Evolutionary conservation across 2,329 filamentous ascomycete genomes (phyloP).

Genomic region (Westerdykella sp.): DNA sequence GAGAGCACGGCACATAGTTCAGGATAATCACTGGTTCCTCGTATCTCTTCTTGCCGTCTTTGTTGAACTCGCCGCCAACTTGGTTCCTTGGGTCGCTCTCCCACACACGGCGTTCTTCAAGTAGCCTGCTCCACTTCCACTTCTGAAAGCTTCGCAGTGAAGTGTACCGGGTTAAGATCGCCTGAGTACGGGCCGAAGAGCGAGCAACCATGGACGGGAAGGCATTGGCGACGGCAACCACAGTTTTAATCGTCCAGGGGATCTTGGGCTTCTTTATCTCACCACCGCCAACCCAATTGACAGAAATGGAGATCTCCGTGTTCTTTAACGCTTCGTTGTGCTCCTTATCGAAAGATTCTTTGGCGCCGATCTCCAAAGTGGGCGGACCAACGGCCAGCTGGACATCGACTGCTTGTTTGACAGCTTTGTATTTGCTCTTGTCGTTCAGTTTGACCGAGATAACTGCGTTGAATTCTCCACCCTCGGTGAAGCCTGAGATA

Average conservation of each 20-base stretch:
- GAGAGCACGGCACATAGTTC: slow-evolving; percentile 28
- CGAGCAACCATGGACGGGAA: slow-evolving; percentile 31
- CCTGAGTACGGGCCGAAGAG: slow-evolving; percentile 23
- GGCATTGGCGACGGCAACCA: slow-evolving; percentile 29
- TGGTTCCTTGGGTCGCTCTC: slow-evolving; percentile 13
- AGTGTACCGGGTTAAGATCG: slow-evolving; percentile 27
- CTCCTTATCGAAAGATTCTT: slow-evolving; percentile 16
- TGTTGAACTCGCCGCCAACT: slow-evolving; percentile 14
- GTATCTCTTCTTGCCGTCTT: slow-evolving; percentile 13
- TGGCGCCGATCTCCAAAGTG: slow-evolving; percentile 20
- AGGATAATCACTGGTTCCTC: slow-evolving; percentile 23
- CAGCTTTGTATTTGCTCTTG: slow-evolving; percentile 25
- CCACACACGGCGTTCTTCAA: slow-evolving; percentile 12
- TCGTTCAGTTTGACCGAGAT: slow-evolving; percentile 30
- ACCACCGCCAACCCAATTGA: slow-evolving; percentile 32
- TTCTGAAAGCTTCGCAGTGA: slow-evolving; percentile 27
- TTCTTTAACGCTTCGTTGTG: slow-evolving; percentile 21
- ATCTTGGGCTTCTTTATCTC: slow-evolving; percentile 28
- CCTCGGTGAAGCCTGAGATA: slow-evolving; percentile 30
- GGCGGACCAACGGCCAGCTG: slow-evolving; percentile 22
- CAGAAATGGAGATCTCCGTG: slow-evolving; percentile 29
- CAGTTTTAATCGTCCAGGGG: slow-evolving; percentile 26
- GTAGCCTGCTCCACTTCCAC: slow-evolving; percentile 21
- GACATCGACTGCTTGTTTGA: slow-evolving; percentile 29
- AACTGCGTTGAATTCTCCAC: slow-evolving; percentile 31